Conservation (phyloP, 2,329 filamentous ascomycete genomes). For the Colletotrichum aenigma region DNA sequence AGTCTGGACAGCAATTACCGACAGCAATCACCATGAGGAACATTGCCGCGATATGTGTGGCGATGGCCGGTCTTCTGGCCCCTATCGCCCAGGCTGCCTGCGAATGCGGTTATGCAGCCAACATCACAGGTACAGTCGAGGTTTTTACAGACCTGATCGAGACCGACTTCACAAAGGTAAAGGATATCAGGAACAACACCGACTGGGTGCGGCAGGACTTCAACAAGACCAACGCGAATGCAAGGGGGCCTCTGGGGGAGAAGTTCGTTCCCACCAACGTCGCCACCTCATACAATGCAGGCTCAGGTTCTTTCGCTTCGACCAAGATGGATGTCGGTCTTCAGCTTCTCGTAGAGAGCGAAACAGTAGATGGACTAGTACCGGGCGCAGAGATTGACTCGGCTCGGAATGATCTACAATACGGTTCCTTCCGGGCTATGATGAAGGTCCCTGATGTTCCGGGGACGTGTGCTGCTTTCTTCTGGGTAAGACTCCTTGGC, state of each 20-base stretch:
- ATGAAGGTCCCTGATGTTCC: constrained; percentile 65
- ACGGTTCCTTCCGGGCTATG: constrained; percentile 71
- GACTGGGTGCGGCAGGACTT: constrained; percentile 74
- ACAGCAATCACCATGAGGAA: background rate
- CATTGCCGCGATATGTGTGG: background rate
- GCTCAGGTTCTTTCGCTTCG: constrained; percentile 41
- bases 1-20: background rate
- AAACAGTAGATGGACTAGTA: constrained; percentile 55
- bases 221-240: constrained; percentile 61
- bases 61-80: constrained; percentile 13
- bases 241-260: constrained; percentile 71
- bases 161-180: constrained; percentile 69
- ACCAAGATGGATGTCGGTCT: constrained; percentile 55
- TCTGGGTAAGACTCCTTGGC: constrained; percentile 62
- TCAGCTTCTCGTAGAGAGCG: constrained; percentile 57
- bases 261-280: constrained; percentile 63
- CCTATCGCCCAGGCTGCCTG: constrained; percentile 46
- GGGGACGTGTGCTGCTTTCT: constrained; percentile 80
- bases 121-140: constrained; percentile 41
- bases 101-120: constrained; percentile 73
- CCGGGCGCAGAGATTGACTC: constrained; percentile 69
- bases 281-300: constrained; percentile 43
- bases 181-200: constrained; percentile 51
- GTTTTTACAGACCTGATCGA: constrained; percentile 75
- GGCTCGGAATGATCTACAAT: constrained; percentile 64